Evolutionary conservation across 768 basidiomycete species (phyloP).

Genomic region (Tylopilus rubrobrunneus): DNA sequence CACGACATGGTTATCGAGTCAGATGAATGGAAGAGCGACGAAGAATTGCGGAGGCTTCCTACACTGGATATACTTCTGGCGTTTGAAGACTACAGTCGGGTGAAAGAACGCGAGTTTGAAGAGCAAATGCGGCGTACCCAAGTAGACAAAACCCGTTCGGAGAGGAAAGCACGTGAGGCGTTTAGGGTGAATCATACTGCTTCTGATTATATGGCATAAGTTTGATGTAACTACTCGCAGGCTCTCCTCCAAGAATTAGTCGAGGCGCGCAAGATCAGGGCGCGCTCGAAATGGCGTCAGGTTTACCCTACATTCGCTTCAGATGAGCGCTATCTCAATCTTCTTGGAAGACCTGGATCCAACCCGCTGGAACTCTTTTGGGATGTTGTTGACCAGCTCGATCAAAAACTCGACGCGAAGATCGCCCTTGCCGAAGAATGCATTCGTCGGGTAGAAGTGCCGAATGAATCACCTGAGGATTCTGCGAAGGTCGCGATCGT

Average conservation of each 20-base stretch:
- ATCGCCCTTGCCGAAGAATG: slow-evolving; percentile 64
- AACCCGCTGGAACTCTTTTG: slow-evolving; percentile 96
- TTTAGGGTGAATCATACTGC: slow-evolving; percentile 60
- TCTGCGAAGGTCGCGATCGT: slow-evolving; percentile 36
- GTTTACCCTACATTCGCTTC: slow-evolving; percentile 73
- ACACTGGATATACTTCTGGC: slow-evolving; percentile 88
- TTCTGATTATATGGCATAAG: neutral
- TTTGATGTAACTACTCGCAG: slow-evolving; percentile 34
- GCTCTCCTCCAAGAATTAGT: slow-evolving; percentile 70
- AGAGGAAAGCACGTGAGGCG: slow-evolving; percentile 86
- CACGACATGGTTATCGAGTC: slow-evolving; percentile 73
- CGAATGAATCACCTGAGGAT: slow-evolving; percentile 30
- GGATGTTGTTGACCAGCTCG: slow-evolving; percentile 86
- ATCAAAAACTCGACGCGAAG: slow-evolving; percentile 80
- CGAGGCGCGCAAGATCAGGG: slow-evolving; percentile 60
- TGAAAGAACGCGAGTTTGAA: slow-evolving; percentile 88
- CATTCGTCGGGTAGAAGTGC: slow-evolving; percentile 41
- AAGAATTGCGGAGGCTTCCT: slow-evolving; percentile 77
- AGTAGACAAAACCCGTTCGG: slow-evolving; percentile 79
- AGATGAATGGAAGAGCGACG: slow-evolving; percentile 72
- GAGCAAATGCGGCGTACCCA: slow-evolving; percentile 77
- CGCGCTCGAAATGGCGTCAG: slow-evolving; percentile 89
- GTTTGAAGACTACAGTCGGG: slow-evolving; percentile 91
- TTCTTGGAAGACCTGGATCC: slow-evolving; percentile 92
- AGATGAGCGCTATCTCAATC: slow-evolving; percentile 78